Evolutionary conservation across 768 basidiomycete genomes (phyloP), one percentile per base, ranked within the genome.

Genomic region (Macrolepiota dolichaula): DNA sequence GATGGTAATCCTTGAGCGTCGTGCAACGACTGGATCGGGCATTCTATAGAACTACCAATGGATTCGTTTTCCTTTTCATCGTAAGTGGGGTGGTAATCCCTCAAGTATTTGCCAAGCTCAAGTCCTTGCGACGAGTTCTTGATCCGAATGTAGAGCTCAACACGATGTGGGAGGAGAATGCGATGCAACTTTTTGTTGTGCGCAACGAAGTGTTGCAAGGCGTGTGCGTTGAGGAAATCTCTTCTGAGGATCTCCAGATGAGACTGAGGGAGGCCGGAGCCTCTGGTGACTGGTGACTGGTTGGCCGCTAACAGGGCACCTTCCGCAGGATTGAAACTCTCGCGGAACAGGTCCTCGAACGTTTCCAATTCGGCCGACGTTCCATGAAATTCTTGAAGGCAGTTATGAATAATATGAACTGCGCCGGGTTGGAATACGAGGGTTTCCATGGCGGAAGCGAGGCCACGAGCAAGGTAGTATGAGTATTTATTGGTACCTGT

Each of bases 131-230:
- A 57, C 17, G 47, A 57, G 35, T 50, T 57, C 24, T 57, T 57
- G 47, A 57, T 57, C 9, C 56, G 46, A 15, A 50, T 25, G n/a
- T 57, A 57, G 19, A 57, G 56, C 35, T 57, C 56, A 4, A 57
- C 47, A n/a, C 56, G 56, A 27, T 57, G 56, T 6, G 56, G 47
- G 15, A 57, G 46, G 19, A 51, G 56, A 35, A 36, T 25, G 36
- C 47, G 47, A 57, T 50, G 57, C 3, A 51, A 47, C 12, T 57
- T 57, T 11, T 47, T 19, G 7, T 50, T 57, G 7, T 51, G 57
- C 3, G 46, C 22, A 7, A 57, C 57, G 9, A 57, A 50, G 7
- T 50, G 47, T 35, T 57, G 57, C 9, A 57, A 47, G 15, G 47
- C 47, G 12, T 57, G 47, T 2, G 57, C 57, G 15, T 57, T 57